A percentile compares a stretch with the other conserved stretches of the same genome.
Evolutionary conservation across 192 early-diverging fungal genomes (phyloP).

Genomic region (Coemansia sp.): DNA sequence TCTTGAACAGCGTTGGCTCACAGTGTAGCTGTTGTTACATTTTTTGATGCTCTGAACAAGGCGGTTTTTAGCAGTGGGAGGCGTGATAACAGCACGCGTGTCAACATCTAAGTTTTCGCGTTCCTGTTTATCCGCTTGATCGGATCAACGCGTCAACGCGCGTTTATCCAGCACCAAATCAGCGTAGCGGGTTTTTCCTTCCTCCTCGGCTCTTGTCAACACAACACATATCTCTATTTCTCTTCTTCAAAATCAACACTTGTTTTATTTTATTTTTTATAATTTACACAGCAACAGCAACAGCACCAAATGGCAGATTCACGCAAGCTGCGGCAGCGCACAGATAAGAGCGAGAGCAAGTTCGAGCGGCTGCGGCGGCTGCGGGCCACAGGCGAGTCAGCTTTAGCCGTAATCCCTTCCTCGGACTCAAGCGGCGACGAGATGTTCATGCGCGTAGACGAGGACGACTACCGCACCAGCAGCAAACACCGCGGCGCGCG

Average conservation of each 20-base stretch:
- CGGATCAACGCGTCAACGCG: not conserved
- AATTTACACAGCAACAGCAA: not conserved
- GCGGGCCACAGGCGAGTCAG: constrained; percentile 40
- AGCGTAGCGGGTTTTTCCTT: no score
- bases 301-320: no score
- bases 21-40: no score
- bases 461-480: constrained; percentile 40
- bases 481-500: constrained; percentile 5
- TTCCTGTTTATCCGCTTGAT: not conserved
- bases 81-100: no score
- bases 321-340: constrained; percentile 27
- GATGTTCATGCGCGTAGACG: constrained; percentile 43
- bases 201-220: not conserved
- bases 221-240: not conserved
- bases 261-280: not conserved
- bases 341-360: constrained; percentile 21
- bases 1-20: no score
- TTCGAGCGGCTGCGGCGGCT: constrained; percentile 43
- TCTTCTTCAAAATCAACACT: not conserved
- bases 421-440: constrained; percentile 13
- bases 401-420: constrained; percentile 11
- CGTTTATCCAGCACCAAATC: no score
- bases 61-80: no score
- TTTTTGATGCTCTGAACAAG: no score
- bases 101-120: no score